Base-by-base conservation (phyloP, 1,284 basidiomycete species). In the Exobasidium rhododendri region DNA sequence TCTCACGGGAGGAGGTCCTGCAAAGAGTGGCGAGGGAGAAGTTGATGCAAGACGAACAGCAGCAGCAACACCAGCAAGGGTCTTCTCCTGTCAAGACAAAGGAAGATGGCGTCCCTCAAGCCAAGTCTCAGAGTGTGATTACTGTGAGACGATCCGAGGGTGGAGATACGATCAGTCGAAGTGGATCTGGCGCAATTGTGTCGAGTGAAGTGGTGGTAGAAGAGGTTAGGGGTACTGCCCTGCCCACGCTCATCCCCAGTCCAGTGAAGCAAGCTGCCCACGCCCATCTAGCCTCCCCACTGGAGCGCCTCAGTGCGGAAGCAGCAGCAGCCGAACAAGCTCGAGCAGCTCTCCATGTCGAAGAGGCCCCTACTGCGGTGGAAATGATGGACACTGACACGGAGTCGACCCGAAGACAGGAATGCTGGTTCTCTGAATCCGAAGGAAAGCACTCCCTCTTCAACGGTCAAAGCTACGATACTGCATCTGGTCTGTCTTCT, bases 1-100 rank as follows among this genome's bases (percentile, higher is more conserved):
- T 79, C 53, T 73, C 77, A 17, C 68, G 75, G 10, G 76, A 78
- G 52, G 65, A 69, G 11, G 71, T 79, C 24, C 69, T 77, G 20
- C 64, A 69, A 60, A 70, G 77, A n/a, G 71, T 78, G 3, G 74
- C 72, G 0, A 54, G 47, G 24, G 68, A 74, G 29, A 71, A 71
- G 63, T 58, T 63, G 40, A 53, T 61, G 40, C 66, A 67, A 26
- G 59, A 58, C 28, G 68, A 70, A 52, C 61, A 63, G n/a, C 54
- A 56, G 43, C 24, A 57, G 22, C 17, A 24, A 10, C 46, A 58
- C 4, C 7, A 10, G 20, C 20, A 7, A 20, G 47, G 7, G 20
- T 7, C 22, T 7, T 50, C 47, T 20, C 7, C 7, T 20, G 10
- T 7, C 7, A 31, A 20, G 10, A 24, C 7, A 50, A 20, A 50